phyloP scores from a whole-genome alignment of 139 green algal species.

The Pseudopediastrum boryanum region DNA sequence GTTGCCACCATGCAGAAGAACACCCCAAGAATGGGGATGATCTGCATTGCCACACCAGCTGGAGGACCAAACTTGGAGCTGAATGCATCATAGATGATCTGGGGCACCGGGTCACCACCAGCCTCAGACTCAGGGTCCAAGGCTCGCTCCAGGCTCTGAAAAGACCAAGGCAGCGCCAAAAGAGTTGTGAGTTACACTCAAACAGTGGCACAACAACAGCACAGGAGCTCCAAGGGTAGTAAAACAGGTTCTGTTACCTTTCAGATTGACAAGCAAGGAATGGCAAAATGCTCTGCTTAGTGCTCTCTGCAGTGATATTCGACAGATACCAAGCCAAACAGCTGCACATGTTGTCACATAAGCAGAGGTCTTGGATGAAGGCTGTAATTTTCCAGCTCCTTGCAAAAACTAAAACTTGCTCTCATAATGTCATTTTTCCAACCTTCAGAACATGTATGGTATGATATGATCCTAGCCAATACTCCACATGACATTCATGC shows the following conservation, averaged over 20 bases:
- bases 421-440: too few species aligned
- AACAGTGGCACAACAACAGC: neutral
- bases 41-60: conserved; percentile 36
- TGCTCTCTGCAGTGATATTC: neutral
- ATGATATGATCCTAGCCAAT: too few species aligned
- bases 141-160: neutral
- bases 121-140: conserved; percentile 9
- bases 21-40: conserved; percentile 41
- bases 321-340: neutral
- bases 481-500: too few species aligned
- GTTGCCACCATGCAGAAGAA: conserved; percentile 53
- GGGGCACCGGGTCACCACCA: conserved; percentile 14
- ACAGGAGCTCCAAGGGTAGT: neutral
- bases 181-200: too few species aligned
- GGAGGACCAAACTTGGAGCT: conserved; percentile 13
- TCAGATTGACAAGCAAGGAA: neutral
- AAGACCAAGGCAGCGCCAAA: neutral
- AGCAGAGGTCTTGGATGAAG: too few species aligned
- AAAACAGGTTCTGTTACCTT: neutral
- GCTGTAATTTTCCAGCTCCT: too few species aligned
- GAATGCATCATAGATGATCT: conserved; percentile 35
- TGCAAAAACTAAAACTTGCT: too few species aligned
- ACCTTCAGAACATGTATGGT: too few species aligned
- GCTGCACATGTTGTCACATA: too few species aligned
- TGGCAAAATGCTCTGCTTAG: neutral